Percentiles rank a stretch among this genome's conserved stretches.
These are phyloP conservation scores for Candida wancherniae DNA, from an alignment of 805 yeast genomes.

Conservation along the genomic window DNA sequence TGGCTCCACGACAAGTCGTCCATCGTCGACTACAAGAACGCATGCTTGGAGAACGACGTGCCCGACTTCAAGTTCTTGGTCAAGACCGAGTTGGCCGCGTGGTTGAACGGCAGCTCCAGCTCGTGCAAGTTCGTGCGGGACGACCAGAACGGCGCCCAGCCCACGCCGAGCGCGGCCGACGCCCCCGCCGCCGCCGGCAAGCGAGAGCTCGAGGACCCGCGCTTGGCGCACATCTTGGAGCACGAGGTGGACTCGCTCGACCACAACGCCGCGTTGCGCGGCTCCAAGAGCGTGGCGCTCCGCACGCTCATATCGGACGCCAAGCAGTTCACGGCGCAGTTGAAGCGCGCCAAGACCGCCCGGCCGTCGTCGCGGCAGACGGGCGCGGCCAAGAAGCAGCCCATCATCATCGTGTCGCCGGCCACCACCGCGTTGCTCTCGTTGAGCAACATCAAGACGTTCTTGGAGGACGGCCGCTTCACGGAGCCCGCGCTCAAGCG, in stretches of 20 bases:
- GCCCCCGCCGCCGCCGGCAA: conserved; percentile 8
- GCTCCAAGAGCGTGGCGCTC: conserved; percentile 62
- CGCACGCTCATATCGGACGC: conserved; percentile 67
- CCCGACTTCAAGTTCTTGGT: conserved; percentile 77
- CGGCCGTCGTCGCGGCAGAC: conserved; percentile 6
- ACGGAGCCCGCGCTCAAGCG: conserved; percentile 45
- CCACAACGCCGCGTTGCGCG: conserved; percentile 60
- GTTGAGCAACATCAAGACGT: conserved; percentile 36
- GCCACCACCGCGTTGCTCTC: conserved; percentile 41
- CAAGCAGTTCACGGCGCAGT: conserved; percentile 48
- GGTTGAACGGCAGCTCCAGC: conserved; percentile 69
- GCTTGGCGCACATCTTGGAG: conserved; percentile 40
- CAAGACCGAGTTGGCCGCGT: conserved; percentile 75
- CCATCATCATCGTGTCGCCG: conserved; percentile 42
- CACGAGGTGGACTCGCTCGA: conserved; percentile 51
- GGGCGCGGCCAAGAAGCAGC: conserved; percentile 29
- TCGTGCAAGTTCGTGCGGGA: conserved; percentile 51
- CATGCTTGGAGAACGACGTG: conserved; percentile 60
- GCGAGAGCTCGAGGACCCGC: conserved; percentile 38
- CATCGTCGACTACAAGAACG: conserved; percentile 76
- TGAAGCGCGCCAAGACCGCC: conserved; percentile 30
- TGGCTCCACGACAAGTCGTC: conserved; percentile 72
- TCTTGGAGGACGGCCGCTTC: conserved; percentile 65
- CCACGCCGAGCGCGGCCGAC: not conserved
- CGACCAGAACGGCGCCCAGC: conserved; percentile 4